These are phyloP conservation scores for Penicillium sp. DNA, from an alignment of 2,329 filamentous ascomycete genomes.

Conservation along the genomic window DNA sequence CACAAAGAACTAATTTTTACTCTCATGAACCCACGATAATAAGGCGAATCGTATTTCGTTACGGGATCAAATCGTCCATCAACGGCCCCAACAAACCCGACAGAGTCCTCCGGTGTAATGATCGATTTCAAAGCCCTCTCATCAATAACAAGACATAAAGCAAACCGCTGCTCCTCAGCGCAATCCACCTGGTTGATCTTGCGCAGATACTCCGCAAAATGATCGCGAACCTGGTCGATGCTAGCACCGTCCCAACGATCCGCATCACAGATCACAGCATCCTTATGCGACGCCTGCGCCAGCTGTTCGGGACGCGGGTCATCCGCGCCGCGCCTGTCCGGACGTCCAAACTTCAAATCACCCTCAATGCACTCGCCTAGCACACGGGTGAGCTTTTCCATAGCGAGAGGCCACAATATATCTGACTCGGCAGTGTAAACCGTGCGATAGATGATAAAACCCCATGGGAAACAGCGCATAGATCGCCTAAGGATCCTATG, in stretches of 20 bases:
- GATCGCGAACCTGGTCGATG: conserved; percentile 4
- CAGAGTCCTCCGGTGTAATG: background rate
- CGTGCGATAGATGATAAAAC: background rate
- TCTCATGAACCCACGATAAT: background rate
- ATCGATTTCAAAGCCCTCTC: background rate
- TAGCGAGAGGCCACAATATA: background rate
- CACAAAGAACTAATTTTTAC: background rate
- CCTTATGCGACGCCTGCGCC: conserved; percentile 3
- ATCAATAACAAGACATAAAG: background rate
- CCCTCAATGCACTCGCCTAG: background rate
- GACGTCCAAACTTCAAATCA: background rate
- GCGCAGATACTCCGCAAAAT: conserved; percentile 4
- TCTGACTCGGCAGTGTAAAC: background rate
- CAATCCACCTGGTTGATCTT: background rate
- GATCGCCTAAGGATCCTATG: background rate
- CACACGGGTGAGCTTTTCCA: background rate
- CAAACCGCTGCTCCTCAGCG: background rate
- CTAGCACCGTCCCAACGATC: conserved; percentile 2
- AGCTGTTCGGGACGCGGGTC: background rate
- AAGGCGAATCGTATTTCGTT: background rate
- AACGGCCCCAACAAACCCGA: background rate
- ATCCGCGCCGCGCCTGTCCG: background rate
- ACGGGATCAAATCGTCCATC: background rate
- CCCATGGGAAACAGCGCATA: background rate
- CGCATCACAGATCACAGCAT: conserved; percentile 2